These are phyloP conservation scores for Kandelia obovata DNA, from an alignment of 345 rosid genomes.

Conservation along the genomic window DNA sequence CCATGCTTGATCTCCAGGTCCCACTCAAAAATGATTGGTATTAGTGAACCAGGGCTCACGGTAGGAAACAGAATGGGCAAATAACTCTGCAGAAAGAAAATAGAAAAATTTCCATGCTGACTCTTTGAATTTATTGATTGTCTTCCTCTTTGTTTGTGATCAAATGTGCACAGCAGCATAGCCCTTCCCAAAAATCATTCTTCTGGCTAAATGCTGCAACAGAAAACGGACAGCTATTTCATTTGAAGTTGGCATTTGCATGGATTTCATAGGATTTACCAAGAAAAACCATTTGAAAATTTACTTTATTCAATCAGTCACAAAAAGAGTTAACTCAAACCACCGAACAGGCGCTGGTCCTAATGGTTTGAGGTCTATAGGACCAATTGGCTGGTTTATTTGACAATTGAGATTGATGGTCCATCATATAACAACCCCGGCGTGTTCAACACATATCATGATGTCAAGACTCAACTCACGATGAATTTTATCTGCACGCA, in stretches of 20 bases:
- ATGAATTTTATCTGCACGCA: no score
- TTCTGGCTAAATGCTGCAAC: constrained; percentile 55
- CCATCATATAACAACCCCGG: no score
- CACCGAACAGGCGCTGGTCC: no score
- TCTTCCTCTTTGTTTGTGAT: constrained; percentile 43
- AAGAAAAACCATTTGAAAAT: no score
- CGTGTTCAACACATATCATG: no score
- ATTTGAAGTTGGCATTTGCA: neutral
- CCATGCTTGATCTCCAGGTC: constrained; percentile 93
- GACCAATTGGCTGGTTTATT: no score
- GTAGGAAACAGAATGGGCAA: constrained; percentile 70
- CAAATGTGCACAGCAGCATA: constrained; percentile 22
- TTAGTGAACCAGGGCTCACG: constrained; percentile 84
- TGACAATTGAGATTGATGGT: no score
- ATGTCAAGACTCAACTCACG: no score
- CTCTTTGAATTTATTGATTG: constrained; percentile 79
- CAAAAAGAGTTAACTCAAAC: no score
- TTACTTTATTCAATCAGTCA: no score
- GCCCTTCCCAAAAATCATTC: constrained; percentile 55
- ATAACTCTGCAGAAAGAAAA: constrained; percentile 75
- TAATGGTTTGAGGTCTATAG: no score
- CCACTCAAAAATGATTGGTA: constrained; percentile 82
- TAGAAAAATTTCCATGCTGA: constrained; percentile 95
- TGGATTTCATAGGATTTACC: no score
- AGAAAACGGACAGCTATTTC: constrained; percentile 2